phyloP scores from a whole-genome alignment of 805 yeast genomes.

The Sugiyamaella lignohabitans region DNA sequence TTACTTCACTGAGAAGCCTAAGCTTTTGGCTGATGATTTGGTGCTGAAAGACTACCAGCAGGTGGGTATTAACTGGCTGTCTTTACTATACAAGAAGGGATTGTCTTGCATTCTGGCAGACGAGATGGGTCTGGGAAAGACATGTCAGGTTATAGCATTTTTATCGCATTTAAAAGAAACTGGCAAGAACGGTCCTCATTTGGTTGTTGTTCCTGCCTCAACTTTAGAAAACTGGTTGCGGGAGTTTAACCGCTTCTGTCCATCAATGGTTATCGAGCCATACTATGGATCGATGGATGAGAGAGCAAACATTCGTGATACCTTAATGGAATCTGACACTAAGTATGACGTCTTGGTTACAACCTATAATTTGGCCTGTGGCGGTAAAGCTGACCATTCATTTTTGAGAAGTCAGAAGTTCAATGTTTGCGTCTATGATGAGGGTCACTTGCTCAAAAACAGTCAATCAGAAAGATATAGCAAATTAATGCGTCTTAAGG shows the following conservation, averaged over 20 bases:
- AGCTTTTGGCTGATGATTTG: slow-evolving; percentile 52
- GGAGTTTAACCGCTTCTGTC: slow-evolving; percentile 87
- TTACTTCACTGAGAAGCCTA: slow-evolving; percentile 63
- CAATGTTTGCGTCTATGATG: slow-evolving; percentile 90
- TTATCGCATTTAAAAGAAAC: slow-evolving; percentile 73
- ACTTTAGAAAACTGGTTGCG: slow-evolving; percentile 97
- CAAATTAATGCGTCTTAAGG: slow-evolving; percentile 77
- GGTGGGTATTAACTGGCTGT: slow-evolving; percentile 95
- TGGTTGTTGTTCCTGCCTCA: slow-evolving; percentile 93
- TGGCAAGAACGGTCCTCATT: slow-evolving; percentile 73
- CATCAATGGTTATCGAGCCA: slow-evolving; percentile 72
- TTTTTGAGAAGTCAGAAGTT: slow-evolving; percentile 70
- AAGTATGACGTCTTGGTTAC: slow-evolving; percentile 86
- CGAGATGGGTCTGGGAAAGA: slow-evolving; percentile 96
- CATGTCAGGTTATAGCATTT: slow-evolving; percentile 92
- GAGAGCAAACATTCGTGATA: slow-evolving; percentile 76
- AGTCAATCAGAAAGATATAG: slow-evolving; percentile 79
- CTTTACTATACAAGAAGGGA: slow-evolving; percentile 65
- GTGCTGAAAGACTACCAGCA: slow-evolving; percentile 85
- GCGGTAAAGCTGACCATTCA: slow-evolving; percentile 71
- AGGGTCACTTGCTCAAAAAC: slow-evolving; percentile 95
- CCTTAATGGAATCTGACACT: slow-evolving; percentile 45
- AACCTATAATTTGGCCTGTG: slow-evolving; percentile 87
- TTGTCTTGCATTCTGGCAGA: slow-evolving; percentile 94
- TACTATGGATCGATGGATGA: slow-evolving; percentile 86